phyloP scores from a whole-genome alignment of 108 stramenopile species.

The Cyclotella distinguenda region DNA sequence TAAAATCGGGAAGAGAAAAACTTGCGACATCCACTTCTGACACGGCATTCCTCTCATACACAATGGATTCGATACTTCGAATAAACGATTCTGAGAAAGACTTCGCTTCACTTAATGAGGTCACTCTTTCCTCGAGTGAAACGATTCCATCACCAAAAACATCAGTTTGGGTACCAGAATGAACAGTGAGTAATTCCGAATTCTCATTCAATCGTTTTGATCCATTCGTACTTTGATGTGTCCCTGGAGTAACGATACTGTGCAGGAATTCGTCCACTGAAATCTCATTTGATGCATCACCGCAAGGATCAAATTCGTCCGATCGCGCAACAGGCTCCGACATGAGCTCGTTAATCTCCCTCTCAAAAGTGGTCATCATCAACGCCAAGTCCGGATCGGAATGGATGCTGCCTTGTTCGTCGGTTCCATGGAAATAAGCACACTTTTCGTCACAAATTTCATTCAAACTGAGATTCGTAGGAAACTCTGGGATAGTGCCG shows the following conservation, averaged over 20 bases:
- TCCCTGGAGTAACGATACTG: too few species aligned
- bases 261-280: too few species aligned
- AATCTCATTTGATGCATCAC: not conserved
- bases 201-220: too few species aligned
- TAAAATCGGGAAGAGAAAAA: not conserved
- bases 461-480: not conserved
- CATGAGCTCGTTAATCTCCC: constrained; percentile 7
- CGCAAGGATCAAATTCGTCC: constrained; percentile 2
- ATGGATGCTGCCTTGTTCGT: not conserved
- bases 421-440: not conserved
- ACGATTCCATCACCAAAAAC: constrained; percentile 6
- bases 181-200: too few species aligned
- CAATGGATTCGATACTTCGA: constrained; percentile 4
- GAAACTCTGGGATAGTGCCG: not conserved
- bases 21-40: not conserved
- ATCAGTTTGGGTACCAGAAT: not conserved
- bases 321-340: too few species aligned
- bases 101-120: constrained; percentile 16
- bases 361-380: constrained; percentile 11
- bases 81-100: constrained; percentile 3
- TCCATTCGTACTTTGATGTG: too few species aligned
- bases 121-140: constrained; percentile 20
- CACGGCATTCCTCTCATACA: not conserved
- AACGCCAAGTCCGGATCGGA: constrained; percentile 6
- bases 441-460: not conserved